These are phyloP conservation scores for Citrus maxima DNA, from an alignment of 345 rosid genomes.

Conservation along the genomic window DNA sequence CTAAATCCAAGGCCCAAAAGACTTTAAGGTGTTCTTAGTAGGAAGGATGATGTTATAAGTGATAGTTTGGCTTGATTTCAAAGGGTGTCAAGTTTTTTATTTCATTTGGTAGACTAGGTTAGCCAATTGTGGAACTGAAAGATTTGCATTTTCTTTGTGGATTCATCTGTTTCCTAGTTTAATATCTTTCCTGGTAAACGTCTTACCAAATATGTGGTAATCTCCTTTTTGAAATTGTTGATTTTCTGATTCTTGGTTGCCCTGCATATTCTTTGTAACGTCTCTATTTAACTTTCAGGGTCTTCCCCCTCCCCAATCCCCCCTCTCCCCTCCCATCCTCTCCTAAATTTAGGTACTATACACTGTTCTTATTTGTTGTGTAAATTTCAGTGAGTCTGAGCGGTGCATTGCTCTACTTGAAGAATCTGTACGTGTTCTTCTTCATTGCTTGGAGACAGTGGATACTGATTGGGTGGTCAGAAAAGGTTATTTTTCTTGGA, in stretches of 20 bases:
- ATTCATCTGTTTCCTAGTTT: not conserved
- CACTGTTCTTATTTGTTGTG: slow-evolving; percentile 19
- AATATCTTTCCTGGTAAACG: not conserved
- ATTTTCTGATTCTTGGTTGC: not conserved
- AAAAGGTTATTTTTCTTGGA: slow-evolving; percentile 45
- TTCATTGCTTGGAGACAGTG: slow-evolving; percentile 67
- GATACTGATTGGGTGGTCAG: slow-evolving; percentile 24
- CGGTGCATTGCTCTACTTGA: slow-evolving; percentile 65
- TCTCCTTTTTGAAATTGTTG: not conserved
- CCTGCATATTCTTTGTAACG: not conserved
- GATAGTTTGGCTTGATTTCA: not conserved
- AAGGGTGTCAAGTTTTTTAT: not conserved
- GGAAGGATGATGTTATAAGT: not conserved
- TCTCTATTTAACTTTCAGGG: not conserved
- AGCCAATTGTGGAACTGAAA: not conserved
- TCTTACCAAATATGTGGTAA: not conserved
- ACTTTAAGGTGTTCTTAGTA: not conserved
- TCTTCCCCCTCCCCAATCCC: not conserved
- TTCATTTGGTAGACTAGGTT: not conserved
- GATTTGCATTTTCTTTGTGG: not conserved
- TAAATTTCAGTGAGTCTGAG: slow-evolving; percentile 61
- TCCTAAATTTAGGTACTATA: not conserved
- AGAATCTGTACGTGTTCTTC: slow-evolving; percentile 63
- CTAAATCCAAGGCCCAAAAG: not conserved
- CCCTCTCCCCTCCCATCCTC: not conserved